Percentiles rank a stretch among this genome's conserved stretches.
These are phyloP conservation scores for Hibiscus trionum DNA, from an alignment of 345 rosid genomes.

Conservation along the genomic window DNA sequence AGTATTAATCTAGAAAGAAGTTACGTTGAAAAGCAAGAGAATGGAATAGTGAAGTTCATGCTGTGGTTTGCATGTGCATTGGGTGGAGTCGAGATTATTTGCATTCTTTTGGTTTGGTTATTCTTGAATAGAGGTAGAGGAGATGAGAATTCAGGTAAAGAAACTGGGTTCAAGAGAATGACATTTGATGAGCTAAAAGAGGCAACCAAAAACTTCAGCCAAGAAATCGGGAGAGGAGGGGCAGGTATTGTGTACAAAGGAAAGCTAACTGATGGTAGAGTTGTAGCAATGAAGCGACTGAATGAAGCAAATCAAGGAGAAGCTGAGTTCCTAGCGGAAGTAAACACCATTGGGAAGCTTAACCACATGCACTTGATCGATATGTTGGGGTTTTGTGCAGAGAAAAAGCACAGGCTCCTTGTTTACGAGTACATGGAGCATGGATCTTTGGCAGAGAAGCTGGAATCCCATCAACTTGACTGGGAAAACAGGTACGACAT, in stretches of 20 bases:
- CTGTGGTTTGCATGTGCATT: not conserved
- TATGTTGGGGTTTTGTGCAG: constrained; percentile 26
- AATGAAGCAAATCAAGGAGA: constrained; percentile 23
- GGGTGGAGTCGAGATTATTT: not conserved
- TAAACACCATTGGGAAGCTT: constrained; percentile 31
- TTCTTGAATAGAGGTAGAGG: not conserved
- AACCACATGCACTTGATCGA: constrained; percentile 35
- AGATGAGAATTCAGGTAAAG: not conserved
- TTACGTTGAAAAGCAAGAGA: not conserved
- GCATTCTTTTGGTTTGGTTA: not conserved
- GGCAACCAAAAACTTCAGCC: constrained; percentile 19
- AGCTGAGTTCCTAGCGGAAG: constrained; percentile 32
- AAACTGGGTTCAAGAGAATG: not conserved
- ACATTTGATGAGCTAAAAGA: constrained; percentile 15
- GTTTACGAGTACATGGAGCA: constrained; percentile 22
- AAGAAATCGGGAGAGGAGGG: constrained; percentile 26
- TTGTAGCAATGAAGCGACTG: not conserved
- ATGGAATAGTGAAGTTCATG: not conserved
- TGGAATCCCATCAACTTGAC: constrained; percentile 9
- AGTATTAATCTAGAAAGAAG: not conserved
- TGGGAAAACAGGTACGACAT: constrained; percentile 17
- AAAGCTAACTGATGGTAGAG: not conserved
- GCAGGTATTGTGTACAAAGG: not conserved
- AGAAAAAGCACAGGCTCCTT: constrained; percentile 20
- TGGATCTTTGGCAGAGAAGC: constrained; percentile 6